Evolutionary conservation across 148 eudicot species (phyloP), one percentile per base, ranked within the genome.

Genomic region (Cornus controversa): DNA sequence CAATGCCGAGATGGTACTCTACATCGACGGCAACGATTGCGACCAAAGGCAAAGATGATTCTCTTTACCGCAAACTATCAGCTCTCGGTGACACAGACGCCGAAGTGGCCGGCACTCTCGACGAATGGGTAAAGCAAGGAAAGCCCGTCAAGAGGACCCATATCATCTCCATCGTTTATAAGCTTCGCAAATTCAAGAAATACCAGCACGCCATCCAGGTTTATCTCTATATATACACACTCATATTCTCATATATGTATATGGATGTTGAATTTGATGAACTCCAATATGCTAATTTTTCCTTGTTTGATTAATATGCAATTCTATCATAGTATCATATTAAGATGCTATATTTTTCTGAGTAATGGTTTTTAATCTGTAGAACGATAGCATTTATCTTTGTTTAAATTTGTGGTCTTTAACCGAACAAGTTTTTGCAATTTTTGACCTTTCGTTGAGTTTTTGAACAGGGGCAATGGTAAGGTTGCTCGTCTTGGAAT

Each of bases 171-270:
- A 77, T 67, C 68, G 81, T 72, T 70, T 70, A 37, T 37, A 24
- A 70, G 36, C 75, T 84, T 58, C 86, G 91, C 40, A 70, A 50
- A 34, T 74, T 57, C 45, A 86, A 80, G 72, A 82, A 86, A 71
- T 80, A 68, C 58, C 58, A 67, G 0, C 67, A 72, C n/a, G 91
- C 91, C 18, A 29, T 80, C 31, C 86, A 88, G 89, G 89, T 88
- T 58, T 31, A 28, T 64, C 72, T 34, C 10, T 34, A 11, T 28
- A 11, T 28, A 16, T 5, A 67, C 6, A 67, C 2, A 67, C 8
- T 8, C 5, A 14, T 5, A 29, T n/a, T 5, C 24, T 29, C 3
- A 9, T 54, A 37, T 63, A 29, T 15, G 34, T 31, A 31, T 31
- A 31, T 31, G 4, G 13, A 13, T 50, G 15, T 50, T 50, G 57